Evolutionary conservation across 176 grass and related monocot species (phyloP), one percentile per base, ranked within the genome.

Genomic region (Themeda triandra): DNA sequence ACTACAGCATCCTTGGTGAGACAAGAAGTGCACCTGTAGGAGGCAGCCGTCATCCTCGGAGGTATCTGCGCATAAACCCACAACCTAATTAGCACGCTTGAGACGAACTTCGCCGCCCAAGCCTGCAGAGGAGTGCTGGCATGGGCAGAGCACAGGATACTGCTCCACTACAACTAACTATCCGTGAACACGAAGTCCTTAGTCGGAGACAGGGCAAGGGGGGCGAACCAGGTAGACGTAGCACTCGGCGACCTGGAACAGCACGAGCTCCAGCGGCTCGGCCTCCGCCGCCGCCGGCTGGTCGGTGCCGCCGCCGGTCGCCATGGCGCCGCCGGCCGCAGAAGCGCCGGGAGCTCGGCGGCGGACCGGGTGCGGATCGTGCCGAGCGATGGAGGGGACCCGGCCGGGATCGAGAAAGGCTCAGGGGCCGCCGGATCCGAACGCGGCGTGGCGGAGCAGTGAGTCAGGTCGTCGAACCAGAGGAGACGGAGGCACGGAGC

Each of bases 181-280:
- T 24, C 28, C 13, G 23, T 36, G 10, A 7, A 44, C 5, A 33
- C 21, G 10, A 51, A 1, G 56, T 62, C n/a, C n/a, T n/a, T n/a
- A n/a, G 58, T 25, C n/a, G 28, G 14, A 27, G 31, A 10, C 56
- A 62, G 24, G 58, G 28, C 25, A 65, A 8, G 21, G 10, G 51
- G 23, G 4, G 33, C 72, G 60, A 84, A 99, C 96, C 96, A 99
- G 91, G 87, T 99, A 99, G 78, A 96, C 96, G 78, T 99, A 99
- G 86, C 93, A 96, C 86, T 94, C 96, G 60, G 79, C 69, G 44
- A 93, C 91, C 87, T 94, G 91, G 90, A 99, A 99, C 62, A 99
- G 90, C 77, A 92, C 88, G 69, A 99, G 84, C 90, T 99, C 96
- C 56, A 96, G 59, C 63, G 93, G 87, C 81, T 94, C 89, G 51